Evolutionary conservation across 768 basidiomycete species (phyloP), one percentile per base, ranked within the genome.

Genomic region (Tylopilus plumbeoviolaceoides): DNA sequence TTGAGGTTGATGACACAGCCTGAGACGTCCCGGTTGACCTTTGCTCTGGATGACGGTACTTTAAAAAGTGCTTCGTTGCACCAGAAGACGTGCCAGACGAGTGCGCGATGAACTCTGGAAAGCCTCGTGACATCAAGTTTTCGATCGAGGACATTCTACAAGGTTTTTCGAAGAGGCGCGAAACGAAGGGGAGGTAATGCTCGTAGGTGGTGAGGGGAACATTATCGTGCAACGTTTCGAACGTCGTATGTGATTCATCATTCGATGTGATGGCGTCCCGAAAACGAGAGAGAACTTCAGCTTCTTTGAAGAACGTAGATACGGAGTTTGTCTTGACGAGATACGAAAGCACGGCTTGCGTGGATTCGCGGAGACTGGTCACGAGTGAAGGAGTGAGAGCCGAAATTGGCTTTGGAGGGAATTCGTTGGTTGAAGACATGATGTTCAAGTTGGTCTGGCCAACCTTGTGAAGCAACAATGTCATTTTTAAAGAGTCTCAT

Each of bases 91-190:
- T 63, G 25, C 56, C 55, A 5, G 62, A 41, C 5, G 60, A 66
- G 33, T 59, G 57, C 3, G 63, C 62, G 8, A 66, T 54, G 51
- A 60, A 62, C 38, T 55, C 59, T 44, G 60, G 64, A 30, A 62
- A 47, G 4, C 64, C 64, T 5, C 51, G 52, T 0, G 60, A 57
- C 56, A 66, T 63, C 38, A 64, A 15, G 33, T 66, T 51, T 39
- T 66, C 48, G 21, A 65, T 59, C 12, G 55, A 51, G 5, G 50
- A 28, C 30, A 52, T 49, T 33, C 10, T 58, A 31, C 64, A 65
- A 4, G 64, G 61, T 25, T 55, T 8, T n/a, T 61, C 64, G 20
- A 61, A 53, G 25, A 59, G 41, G 10, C 61, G 55, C 0, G 61
- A 63, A 7, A 63, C 31, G 25, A 65, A 58, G 15, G 64, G 57